These are phyloP conservation scores for Mortierella sp. DNA, from an alignment of 371 early-diverging fungal species.

Conservation along the genomic window DNA sequence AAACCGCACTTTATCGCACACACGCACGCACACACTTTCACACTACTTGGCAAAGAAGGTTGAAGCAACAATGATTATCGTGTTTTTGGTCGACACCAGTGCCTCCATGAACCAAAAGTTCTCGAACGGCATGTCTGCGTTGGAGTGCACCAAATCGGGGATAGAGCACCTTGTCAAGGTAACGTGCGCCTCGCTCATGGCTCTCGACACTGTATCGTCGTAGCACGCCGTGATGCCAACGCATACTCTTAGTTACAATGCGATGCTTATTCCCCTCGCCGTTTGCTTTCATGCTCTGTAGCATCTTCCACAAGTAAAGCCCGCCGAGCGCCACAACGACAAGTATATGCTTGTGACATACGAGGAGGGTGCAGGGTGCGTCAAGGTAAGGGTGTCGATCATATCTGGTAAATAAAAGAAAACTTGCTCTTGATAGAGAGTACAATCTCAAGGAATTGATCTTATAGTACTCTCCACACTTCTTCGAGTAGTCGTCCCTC, in stretches of 20 bases:
- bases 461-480: neutral
- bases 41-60: neutral
- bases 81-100: conserved; percentile 76
- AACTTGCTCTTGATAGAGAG: neutral
- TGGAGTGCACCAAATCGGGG: conserved; percentile 79
- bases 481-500: conserved; percentile 50
- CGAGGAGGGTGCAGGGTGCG: conserved; percentile 58
- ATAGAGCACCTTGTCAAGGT: conserved; percentile 79
- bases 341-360: conserved; percentile 80
- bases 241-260: neutral
- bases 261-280: neutral
- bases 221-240: neutral
- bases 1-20: neutral
- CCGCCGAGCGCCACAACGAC: conserved; percentile 61
- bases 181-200: neutral
- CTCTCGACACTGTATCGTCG: neutral
- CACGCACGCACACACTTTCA: neutral
- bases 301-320: conserved; percentile 59
- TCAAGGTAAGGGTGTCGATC: conserved; percentile 51
- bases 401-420: neutral
- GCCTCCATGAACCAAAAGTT: conserved; percentile 80
- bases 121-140: conserved; percentile 63
- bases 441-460: neutral
- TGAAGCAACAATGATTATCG: conserved; percentile 62
- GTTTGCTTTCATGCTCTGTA: conserved; percentile 15